Evolutionary conservation across 352 stramenopile species (phyloP), one percentile per base, ranked within the genome.

Genomic region (Phytopythium kandeliae): DNA sequence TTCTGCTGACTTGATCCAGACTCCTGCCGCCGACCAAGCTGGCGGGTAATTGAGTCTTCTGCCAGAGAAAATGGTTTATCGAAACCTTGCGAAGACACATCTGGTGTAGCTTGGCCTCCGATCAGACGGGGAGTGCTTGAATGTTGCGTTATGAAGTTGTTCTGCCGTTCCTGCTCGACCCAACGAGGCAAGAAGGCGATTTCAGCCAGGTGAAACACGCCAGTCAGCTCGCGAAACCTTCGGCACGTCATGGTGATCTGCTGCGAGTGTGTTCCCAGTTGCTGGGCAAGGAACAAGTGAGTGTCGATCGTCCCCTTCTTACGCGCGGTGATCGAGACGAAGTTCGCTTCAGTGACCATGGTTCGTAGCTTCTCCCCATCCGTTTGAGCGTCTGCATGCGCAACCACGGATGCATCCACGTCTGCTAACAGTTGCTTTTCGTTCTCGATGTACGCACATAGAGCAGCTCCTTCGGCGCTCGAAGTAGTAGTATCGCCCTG

Each of bases 1-100:
- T 19, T 53, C 0, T 15, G 8, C 2, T 33, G 21, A 17, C 47
- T 35, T 12, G 22, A 2, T 6, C 3, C 8, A 22, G 22, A 0
- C 2, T 43, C 25, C 9, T 31, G 21, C 8, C 13, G 13, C 6
- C 45, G 13, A 34, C 25, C 49, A n/a, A 86, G 36, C 52, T 86
- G 75, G 10, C 49, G 66, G 26, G 70, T 49, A 33, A 81, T 59
- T 0, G 67, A 81, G 46, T 81, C 67, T 10, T 67, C 51, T 37
- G 40, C 31, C 5, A 78, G 25, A 19, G 53, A 74, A 54, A 77
- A 80, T 3, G 67, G 62, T 8, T 58, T 65, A 10, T 47, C 36
- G 21, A 63, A 61, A 28, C 45, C 61, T 36, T 48, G 48, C 5
- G 47, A 51, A 11, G 57, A 57, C 15, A 34, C 38, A 9, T 42